Percentiles rank a stretch among this genome's conserved stretches.
Conservation (phyloP, 805 yeast genomes). For the Kregervanrija fluxuum region DNA sequence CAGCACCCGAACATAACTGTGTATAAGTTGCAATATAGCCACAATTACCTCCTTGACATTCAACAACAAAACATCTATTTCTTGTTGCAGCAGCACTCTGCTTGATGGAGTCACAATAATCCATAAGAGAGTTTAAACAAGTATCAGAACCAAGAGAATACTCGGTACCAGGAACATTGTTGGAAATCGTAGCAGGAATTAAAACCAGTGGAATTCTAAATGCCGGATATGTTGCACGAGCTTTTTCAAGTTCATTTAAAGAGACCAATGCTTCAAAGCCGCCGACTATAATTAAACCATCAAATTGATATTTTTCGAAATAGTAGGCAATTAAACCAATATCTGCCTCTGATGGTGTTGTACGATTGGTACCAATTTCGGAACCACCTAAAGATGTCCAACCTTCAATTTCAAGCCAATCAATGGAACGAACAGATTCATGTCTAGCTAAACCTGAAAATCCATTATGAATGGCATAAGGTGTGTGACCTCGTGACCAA, state of each 20-base stretch:
- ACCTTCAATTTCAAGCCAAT: slow-evolving; percentile 64
- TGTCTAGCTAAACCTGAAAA: slow-evolving; percentile 63
- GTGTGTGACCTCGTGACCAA: slow-evolving; percentile 66
- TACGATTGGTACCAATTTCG: slow-evolving; percentile 74
- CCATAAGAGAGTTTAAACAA: slow-evolving; percentile 61
- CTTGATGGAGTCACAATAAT: slow-evolving; percentile 72
- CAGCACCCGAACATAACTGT: slow-evolving; percentile 65
- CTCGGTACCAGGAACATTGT: slow-evolving; percentile 78
- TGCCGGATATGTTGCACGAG: slow-evolving; percentile 56
- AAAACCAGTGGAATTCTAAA: slow-evolving; percentile 73
- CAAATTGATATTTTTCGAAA: slow-evolving; percentile 58
- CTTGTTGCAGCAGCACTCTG: slow-evolving; percentile 75
- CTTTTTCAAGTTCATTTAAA: slow-evolving; percentile 55
- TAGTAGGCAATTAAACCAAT: slow-evolving; percentile 66
- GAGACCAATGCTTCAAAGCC: slow-evolving; percentile 80
- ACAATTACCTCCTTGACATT: slow-evolving; percentile 80
- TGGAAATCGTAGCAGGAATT: slow-evolving; percentile 74
- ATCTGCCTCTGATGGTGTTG: slow-evolving; percentile 58
- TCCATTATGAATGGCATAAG: slow-evolving; percentile 68
- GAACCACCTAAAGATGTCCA: slow-evolving; percentile 77
- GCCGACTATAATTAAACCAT: slow-evolving; percentile 70
- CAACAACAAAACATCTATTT: slow-evolving; percentile 73
- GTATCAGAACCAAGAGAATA: slow-evolving; percentile 73
- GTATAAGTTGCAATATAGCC: slow-evolving; percentile 70
- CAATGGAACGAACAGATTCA: slow-evolving; percentile 50